Base-by-base conservation (phyloP, 148 eudicot species). In the Oxyria digyna region DNA sequence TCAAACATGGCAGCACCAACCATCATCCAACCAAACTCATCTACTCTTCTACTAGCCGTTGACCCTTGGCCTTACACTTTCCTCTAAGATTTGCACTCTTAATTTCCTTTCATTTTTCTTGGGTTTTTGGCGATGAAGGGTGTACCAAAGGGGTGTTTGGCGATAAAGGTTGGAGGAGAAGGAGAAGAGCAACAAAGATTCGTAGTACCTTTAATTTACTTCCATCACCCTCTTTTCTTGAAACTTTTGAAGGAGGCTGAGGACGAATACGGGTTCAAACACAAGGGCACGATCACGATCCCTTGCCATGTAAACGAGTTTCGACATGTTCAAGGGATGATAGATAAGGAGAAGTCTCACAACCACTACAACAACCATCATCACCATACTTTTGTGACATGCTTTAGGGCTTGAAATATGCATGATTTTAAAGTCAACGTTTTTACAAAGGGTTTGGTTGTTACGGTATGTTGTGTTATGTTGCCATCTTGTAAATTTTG, bases 211-310 rank as follows among this genome's bases (percentile, higher is more conserved):
- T 78, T 85, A 13, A 74, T 74, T 1, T 81, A 83, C 71, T 78
- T 85, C 18, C 83, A 83, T 18, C 89, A 85, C 42, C 89, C 85
- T 0, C 45, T 85, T 31, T 85, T 85, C 71, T 35, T 77, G 78
- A 62, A 69, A 41, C 74, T 85, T 32, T 74, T 85, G 5, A 85
- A 83, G 54, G 89, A 83, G 48, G 85, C 87, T 1, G 89, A 85
- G 52, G 85, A 85, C 1, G 89, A 77, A 63, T 83, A 81, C 9
- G 89, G 89, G 1, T 85, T 85, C 38, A 78, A 80, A 49, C 89
- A 85, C 21, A 78, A 80, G 48, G 89, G 89, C 11, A 73, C 84
- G 1, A 82, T 85, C 46, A 80, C 82, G 0, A 78, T 85, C 12
- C 86, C 89, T 7, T 85, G 86, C 73, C 79, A 74, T 31, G 83